These are phyloP conservation scores for Aegilops bicornis DNA, from an alignment of 176 grass and related monocot species.

Conservation along the genomic window DNA sequence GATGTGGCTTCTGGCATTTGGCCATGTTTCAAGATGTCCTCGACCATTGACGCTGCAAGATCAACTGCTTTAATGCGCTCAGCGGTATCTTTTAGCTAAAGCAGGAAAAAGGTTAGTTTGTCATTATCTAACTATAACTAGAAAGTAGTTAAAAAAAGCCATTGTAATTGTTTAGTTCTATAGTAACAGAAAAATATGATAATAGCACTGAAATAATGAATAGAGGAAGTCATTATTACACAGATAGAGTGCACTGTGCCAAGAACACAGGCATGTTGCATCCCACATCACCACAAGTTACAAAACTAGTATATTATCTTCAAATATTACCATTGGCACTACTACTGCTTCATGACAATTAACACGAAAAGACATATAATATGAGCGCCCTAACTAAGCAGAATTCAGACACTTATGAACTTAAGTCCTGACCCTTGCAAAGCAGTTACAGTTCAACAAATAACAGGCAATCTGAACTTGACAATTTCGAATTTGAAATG, in stretches of 20 bases:
- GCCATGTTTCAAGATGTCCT: constrained; percentile 87
- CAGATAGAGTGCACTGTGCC: background rate
- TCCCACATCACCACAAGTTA: background rate
- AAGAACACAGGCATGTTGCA: constrained; percentile 5
- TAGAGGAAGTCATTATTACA: background rate
- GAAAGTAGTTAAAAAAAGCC: background rate
- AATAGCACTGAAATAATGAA: background rate
- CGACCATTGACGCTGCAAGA: constrained; percentile 72
- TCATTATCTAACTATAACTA: constrained; percentile 21
- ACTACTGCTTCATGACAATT: background rate
- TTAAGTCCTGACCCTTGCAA: background rate
- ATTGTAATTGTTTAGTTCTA: constrained; percentile 2
- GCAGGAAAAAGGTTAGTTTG: constrained; percentile 5
- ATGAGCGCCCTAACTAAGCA: constrained; percentile 9
- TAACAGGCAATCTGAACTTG: background rate
- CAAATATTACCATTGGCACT: background rate
- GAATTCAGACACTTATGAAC: background rate
- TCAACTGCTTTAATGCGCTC: constrained; percentile 95
- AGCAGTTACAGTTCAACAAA: background rate
- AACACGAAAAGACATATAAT: background rate
- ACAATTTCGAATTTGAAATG: constrained; percentile 15
- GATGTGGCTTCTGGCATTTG: constrained; percentile 33
- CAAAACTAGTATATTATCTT: constrained; percentile 3
- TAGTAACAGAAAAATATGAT: background rate
- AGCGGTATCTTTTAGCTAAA: constrained; percentile 77